Percentiles rank a stretch among this genome's conserved stretches.
These are phyloP conservation scores for Drechslerella stenobrocha DNA, from an alignment of 2,329 filamentous ascomycete genomes.

Conservation along the genomic window DNA sequence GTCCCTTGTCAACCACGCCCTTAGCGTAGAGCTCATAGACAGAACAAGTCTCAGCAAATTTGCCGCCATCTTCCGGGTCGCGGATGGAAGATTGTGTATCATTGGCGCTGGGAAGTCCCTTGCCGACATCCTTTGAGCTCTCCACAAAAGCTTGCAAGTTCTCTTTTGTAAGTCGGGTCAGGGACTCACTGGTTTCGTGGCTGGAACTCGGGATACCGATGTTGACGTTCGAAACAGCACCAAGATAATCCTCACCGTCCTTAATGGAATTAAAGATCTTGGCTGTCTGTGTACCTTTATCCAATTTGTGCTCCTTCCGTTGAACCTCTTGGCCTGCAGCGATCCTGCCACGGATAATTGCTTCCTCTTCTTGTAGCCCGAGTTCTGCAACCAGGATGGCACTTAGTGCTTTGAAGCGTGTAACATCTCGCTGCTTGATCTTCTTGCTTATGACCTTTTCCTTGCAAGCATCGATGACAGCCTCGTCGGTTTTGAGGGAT, in stretches of 20 bases:
- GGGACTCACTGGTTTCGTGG: background rate
- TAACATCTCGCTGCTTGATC: slow-evolving; percentile 20
- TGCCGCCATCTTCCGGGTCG: slow-evolving; percentile 20
- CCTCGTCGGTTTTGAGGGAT: slow-evolving; percentile 35
- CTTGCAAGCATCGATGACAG: slow-evolving; percentile 33
- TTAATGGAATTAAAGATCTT: slow-evolving; percentile 45
- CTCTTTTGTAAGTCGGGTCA: slow-evolving; percentile 18
- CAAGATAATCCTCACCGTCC: slow-evolving; percentile 44
- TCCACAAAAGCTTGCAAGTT: slow-evolving; percentile 8
- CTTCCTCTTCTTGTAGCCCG: slow-evolving; percentile 15
- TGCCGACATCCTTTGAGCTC: background rate
- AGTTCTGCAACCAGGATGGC: slow-evolving; percentile 30
- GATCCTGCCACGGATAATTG: slow-evolving; percentile 10
- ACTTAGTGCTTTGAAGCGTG: slow-evolving; percentile 35
- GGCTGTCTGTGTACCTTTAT: slow-evolving; percentile 32
- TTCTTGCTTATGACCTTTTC: slow-evolving; percentile 24
- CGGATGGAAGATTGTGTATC: slow-evolving; percentile 1
- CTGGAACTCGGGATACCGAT: slow-evolving; percentile 13
- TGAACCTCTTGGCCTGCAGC: slow-evolving; percentile 20
- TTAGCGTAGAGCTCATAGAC: slow-evolving; percentile 34
- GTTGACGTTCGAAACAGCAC: slow-evolving; percentile 26
- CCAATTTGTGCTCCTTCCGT: slow-evolving; percentile 19
- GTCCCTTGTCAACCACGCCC: slow-evolving; percentile 11
- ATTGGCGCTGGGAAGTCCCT: background rate
- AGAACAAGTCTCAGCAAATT: slow-evolving; percentile 38